Conservation (phyloP, 495 filamentous ascomycete genomes). For the Apiosordaria backusii region DNA sequence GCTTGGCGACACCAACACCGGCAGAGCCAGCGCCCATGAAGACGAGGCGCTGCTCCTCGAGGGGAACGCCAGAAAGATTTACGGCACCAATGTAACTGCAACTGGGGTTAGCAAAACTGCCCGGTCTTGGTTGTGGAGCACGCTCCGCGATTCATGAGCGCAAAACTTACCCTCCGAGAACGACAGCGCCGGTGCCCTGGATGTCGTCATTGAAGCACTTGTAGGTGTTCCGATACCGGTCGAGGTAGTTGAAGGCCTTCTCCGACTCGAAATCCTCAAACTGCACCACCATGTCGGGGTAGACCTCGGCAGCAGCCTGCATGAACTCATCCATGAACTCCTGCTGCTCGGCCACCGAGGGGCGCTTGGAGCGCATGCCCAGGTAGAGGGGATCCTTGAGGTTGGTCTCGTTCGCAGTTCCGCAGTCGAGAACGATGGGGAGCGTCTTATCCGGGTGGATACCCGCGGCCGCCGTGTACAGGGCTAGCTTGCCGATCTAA, state of each 20-base stretch:
- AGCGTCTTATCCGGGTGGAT: conserved; percentile 91
- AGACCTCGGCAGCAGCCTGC: conserved; percentile 81
- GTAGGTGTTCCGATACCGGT: conserved; percentile 80
- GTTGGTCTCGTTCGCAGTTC: conserved; percentile 85
- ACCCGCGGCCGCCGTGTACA: conserved; percentile 95
- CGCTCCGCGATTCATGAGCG: background rate
- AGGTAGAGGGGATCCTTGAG: conserved; percentile 92
- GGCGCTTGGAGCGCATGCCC: conserved; percentile 78
- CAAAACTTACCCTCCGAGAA: conserved; percentile 68
- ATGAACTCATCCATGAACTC: conserved; percentile 98
- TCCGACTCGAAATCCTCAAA: conserved; percentile 98
- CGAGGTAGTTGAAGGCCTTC: conserved; percentile 85
- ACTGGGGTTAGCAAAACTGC: background rate
- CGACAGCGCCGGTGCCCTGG: conserved; percentile 95
- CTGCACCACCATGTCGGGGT: conserved; percentile 91
- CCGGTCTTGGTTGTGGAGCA: background rate
- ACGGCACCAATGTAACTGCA: conserved; percentile 83
- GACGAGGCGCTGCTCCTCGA: conserved; percentile 88
- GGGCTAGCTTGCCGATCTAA: conserved; percentile 76
- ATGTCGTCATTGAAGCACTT: conserved; percentile 99
- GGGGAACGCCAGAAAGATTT: conserved; percentile 77
- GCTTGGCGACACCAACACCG: conserved; percentile 94
- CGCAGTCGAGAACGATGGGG: conserved; percentile 86
- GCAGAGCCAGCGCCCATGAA: conserved; percentile 96
- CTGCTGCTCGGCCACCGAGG: conserved; percentile 73